phyloP scores from a whole-genome alignment of 2,329 filamentous ascomycete genomes.

The Cercospora sojina region DNA sequence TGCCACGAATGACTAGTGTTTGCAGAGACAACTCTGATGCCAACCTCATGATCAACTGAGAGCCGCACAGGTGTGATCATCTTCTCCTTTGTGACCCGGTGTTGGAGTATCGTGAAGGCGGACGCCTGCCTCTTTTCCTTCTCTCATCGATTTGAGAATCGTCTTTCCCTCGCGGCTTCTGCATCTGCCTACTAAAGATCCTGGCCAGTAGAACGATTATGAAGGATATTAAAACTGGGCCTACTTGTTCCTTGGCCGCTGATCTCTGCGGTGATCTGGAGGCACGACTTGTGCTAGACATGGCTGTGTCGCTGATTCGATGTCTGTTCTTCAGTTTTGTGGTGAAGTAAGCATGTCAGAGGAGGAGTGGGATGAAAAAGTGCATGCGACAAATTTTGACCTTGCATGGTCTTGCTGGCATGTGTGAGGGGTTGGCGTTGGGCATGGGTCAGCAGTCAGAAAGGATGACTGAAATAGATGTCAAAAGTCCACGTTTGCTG shows the following conservation, averaged over 20 bases:
- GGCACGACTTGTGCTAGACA: neutral
- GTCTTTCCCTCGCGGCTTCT: neutral
- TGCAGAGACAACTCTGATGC: neutral
- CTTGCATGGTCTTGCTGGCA: neutral
- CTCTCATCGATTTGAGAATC: neutral
- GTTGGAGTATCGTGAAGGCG: neutral
- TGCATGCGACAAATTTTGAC: neutral
- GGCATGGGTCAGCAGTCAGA: neutral
- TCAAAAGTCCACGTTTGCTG: neutral
- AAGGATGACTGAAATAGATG: neutral
- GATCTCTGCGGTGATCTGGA: neutral
- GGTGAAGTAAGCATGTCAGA: neutral
- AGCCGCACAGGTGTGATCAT: neutral
- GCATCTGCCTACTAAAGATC: neutral
- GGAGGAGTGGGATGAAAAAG: neutral
- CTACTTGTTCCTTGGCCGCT: neutral
- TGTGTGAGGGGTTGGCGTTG: neutral
- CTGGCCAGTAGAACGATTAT: neutral
- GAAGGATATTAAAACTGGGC: neutral
- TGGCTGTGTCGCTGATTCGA: neutral
- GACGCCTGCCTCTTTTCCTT: neutral
- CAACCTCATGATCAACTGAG: neutral
- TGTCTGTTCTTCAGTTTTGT: neutral
- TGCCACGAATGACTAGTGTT: neutral
- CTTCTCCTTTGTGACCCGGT: neutral